These are phyloP conservation scores for Stellera chamaejasme DNA, from an alignment of 345 rosid species.

Conservation along the genomic window DNA sequence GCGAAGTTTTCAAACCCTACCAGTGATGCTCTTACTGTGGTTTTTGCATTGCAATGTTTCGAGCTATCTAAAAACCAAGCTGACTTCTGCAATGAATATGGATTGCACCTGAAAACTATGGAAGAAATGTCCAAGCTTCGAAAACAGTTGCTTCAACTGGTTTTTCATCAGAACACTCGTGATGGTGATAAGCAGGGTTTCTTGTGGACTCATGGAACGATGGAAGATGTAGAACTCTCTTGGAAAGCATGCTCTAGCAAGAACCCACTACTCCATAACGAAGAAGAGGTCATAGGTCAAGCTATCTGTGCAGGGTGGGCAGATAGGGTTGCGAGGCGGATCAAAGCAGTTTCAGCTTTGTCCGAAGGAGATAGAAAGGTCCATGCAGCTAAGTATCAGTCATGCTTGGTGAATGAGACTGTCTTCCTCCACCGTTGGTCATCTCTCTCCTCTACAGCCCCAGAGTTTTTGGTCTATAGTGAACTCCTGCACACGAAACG, in stretches of 20 bases:
- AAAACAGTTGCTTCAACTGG: slow-evolving; percentile 69
- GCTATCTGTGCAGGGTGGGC: slow-evolving; percentile 98
- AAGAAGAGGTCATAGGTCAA: slow-evolving; percentile 67
- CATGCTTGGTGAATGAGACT: slow-evolving; percentile 57
- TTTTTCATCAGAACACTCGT: slow-evolving; percentile 38
- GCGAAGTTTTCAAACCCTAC: slow-evolving; percentile 65
- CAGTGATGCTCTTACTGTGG: slow-evolving; percentile 75
- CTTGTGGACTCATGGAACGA: slow-evolving; percentile 69
- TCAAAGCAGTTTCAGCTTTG: slow-evolving; percentile 23
- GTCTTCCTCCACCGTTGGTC: slow-evolving; percentile 80
- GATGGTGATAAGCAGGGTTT: slow-evolving; percentile 31
- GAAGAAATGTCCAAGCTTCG: slow-evolving; percentile 87
- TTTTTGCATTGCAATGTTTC: slow-evolving; percentile 63
- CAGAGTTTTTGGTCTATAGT: slow-evolving; percentile 76
- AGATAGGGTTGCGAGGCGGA: slow-evolving; percentile 72
- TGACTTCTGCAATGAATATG: slow-evolving; percentile 51
- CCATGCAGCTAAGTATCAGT: slow-evolving; percentile 48
- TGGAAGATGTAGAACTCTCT: slow-evolving; percentile 53
- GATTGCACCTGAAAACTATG: slow-evolving; percentile 71
- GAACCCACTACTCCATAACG: slow-evolving; percentile 43
- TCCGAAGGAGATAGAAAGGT: slow-evolving; percentile 37
- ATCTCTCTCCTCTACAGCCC: slow-evolving; percentile 54
- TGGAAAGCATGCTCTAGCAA: slow-evolving; percentile 51
- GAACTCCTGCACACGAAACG: slow-evolving; percentile 63
- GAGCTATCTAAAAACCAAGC: slow-evolving; percentile 38